Evolutionary conservation across 1,284 basidiomycete species (phyloP), one percentile per base, ranked within the genome.

Genomic region (Pyrrhoderma lamaoense): DNA sequence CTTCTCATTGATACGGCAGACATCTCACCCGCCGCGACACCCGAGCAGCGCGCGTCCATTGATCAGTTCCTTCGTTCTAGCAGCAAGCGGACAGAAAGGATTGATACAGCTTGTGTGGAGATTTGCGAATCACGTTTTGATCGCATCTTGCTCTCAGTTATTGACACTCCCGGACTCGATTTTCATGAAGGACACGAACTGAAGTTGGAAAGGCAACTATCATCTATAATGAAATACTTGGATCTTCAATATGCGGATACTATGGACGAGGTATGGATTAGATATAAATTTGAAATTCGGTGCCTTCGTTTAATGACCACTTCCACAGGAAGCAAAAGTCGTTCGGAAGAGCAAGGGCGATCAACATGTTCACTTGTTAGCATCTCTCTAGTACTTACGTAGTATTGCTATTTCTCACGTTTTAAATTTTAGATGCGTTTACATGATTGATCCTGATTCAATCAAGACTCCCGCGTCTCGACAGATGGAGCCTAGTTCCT

Each of bases 151-250:
- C 73, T 91, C 58, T 83, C 82, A 16, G 83, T 86, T 50, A 82
- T 89, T 56, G 88, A 91, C 61, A 90, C 89, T 1, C 86, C 86
- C 23, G 88, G 87, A 3, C 68, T 91, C 47, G 85, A 89, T 61
- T 88, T 86, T 62, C 62, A 71, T 36, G 72, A 78, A 48, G 82
- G 85, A 25, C 76, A 74, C 56, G 87, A 89, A 64, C 67, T 91
- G 55, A 80, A 75, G 63, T 70, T 90, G 54, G 88, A 91, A 60
- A 74, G 82, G 49, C 82, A 89, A 62, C 79, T 90, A 14, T 80
- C 78, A 37, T 60, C 66, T 2, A 69, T 91, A 42, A 73, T 89
- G 56, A 86, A 79, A 64, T 85, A 88, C 58, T 67, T 91, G 14
- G 88, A 90, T 57, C 69, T 75, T 2, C 84, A 85, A 61, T 91